Evolutionary conservation across 345 rosid genomes (phyloP).

Genomic region (Clausena lansium): DNA sequence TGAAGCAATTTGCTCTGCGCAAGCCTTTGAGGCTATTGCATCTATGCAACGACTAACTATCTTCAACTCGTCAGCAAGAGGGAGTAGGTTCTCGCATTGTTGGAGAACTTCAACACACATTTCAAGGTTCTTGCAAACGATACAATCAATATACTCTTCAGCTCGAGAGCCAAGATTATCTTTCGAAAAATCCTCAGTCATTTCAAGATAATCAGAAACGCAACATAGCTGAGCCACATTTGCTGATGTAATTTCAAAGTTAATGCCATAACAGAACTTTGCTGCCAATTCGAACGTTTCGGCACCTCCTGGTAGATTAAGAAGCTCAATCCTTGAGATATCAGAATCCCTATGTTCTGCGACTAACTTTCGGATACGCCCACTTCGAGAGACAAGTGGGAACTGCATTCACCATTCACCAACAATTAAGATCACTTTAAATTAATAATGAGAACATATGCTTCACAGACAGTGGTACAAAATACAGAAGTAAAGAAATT

Average conservation of each 20-base stretch:
- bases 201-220: conserved; percentile 87
- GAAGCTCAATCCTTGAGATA: conserved; percentile 85
- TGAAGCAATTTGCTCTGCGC: conserved; percentile 89
- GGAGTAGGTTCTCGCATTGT: conserved; percentile 82
- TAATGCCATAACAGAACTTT: conserved; percentile 87
- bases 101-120: conserved; percentile 84
- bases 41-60: conserved; percentile 82
- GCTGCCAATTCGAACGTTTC: conserved; percentile 87
- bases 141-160: conserved; percentile 80
- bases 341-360: conserved; percentile 89
- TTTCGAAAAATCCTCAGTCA: conserved; percentile 86
- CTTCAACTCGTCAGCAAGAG: conserved; percentile 88
- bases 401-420: conserved; percentile 50
- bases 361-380: conserved; percentile 74
- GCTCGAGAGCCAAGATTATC: conserved; percentile 86
- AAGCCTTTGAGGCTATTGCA: conserved; percentile 89
- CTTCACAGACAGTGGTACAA: not conserved
- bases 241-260: conserved; percentile 82
- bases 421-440: not conserved
- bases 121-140: conserved; percentile 88
- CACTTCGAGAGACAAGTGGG: conserved; percentile 90
- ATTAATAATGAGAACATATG: not conserved
- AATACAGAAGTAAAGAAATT: not conserved
- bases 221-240: conserved; percentile 89
- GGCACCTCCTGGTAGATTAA: conserved; percentile 87